phyloP scores from a whole-genome alignment of 2,329 filamentous ascomycete species.

The Aspergillus neotritici region DNA sequence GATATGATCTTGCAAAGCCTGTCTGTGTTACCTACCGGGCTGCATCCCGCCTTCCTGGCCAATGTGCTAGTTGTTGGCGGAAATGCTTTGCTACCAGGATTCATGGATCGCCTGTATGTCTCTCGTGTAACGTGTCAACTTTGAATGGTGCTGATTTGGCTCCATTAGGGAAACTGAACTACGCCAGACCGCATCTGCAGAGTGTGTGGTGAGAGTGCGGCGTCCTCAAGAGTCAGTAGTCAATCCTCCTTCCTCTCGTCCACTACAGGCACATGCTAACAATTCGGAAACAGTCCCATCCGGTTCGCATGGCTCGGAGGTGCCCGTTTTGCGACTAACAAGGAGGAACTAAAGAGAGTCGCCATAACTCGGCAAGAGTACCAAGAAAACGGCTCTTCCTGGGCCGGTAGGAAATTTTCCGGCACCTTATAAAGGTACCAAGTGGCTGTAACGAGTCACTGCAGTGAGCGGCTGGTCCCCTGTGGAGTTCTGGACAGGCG shows the following conservation, averaged over 20 bases:
- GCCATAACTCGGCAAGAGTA: slow-evolving; percentile 87
- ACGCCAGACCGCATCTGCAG: slow-evolving; percentile 63
- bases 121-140: neutral
- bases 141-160: slow-evolving; percentile 15
- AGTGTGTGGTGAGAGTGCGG: slow-evolving; percentile 70
- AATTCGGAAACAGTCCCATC: slow-evolving; percentile 51
- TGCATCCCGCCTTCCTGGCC: slow-evolving; percentile 77
- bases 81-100: slow-evolving; percentile 71
- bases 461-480: too few relatives aligned
- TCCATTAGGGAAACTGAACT: slow-evolving; percentile 57
- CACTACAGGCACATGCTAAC: slow-evolving; percentile 8
- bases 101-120: slow-evolving; percentile 66
- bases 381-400: slow-evolving; percentile 71
- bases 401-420: slow-evolving; percentile 68
- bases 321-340: slow-evolving; percentile 67
- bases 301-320: slow-evolving; percentile 80
- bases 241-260: slow-evolving; percentile 1
- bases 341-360: slow-evolving; percentile 57
- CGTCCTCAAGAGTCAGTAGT: slow-evolving; percentile 55
- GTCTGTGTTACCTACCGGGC: slow-evolving; percentile 65
- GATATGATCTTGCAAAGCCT: slow-evolving; percentile 79
- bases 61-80: slow-evolving; percentile 89
- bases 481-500: too few relatives aligned
- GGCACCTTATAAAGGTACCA: slow-evolving; percentile 22
- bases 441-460: too few relatives aligned